Evolutionary conservation across 306 rosid genomes (phyloP).

Genomic region (Gillenia trifoliata): DNA sequence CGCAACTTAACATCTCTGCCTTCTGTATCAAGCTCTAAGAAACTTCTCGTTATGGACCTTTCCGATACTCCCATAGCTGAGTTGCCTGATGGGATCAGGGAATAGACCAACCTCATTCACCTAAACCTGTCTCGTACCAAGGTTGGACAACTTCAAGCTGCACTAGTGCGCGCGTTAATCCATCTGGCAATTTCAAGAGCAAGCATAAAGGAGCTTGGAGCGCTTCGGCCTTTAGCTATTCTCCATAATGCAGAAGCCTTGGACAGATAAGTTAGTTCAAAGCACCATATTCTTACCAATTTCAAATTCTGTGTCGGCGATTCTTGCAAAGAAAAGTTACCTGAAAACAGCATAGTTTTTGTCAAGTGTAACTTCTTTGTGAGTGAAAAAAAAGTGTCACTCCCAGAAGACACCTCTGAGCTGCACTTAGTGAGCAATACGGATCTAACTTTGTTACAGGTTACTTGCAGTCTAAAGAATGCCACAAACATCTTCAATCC

Average conservation of each 20-base stretch:
- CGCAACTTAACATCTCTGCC: background rate
- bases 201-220: background rate
- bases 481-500: no score
- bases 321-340: background rate
- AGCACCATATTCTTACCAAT: background rate
- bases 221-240: background rate
- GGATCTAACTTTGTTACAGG: background rate
- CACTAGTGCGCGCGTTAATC: background rate
- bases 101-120: background rate
- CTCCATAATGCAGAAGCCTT: background rate
- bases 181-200: no score
- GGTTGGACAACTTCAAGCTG: background rate
- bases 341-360: background rate
- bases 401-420: background rate
- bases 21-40: background rate
- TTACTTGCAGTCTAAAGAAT: background rate
- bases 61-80: background rate
- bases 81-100: background rate
- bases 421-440: background rate
- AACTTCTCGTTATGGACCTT: background rate
- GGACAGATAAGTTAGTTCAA: background rate
- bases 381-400: background rate
- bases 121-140: background rate
- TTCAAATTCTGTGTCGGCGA: background rate
- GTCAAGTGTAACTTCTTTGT: background rate